phyloP scores from a whole-genome alignment of 129 eudicot species.

The Logfia minima region DNA sequence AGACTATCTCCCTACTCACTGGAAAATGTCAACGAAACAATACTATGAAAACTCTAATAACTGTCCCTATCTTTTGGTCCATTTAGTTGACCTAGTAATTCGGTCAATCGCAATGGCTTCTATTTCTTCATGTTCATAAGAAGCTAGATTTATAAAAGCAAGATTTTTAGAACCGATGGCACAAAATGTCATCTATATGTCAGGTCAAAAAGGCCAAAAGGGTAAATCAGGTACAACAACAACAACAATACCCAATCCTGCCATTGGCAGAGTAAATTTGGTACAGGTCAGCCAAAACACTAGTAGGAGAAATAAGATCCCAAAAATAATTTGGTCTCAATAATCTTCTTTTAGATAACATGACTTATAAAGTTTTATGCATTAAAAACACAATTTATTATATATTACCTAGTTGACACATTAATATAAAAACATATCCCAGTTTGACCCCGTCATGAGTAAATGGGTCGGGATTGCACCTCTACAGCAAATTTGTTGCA shows the following conservation, averaged over 20 bases:
- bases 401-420: neutral
- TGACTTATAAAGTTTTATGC: neutral
- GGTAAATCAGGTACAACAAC: neutral
- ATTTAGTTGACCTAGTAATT: neutral
- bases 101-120: neutral
- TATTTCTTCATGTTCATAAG: neutral
- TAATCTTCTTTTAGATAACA: neutral
- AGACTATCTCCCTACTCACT: neutral
- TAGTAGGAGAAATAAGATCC: neutral
- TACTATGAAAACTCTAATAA: neutral
- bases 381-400: neutral
- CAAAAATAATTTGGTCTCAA: neutral
- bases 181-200: neutral
- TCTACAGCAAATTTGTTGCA: neutral
- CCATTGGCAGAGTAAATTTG: neutral
- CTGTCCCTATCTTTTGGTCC: neutral
- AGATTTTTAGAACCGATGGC: neutral
- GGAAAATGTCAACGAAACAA: neutral
- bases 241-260: too few species aligned
- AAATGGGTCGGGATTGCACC: neutral
- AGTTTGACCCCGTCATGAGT: neutral
- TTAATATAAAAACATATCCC: neutral
- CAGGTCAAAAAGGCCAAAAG: neutral
- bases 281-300: neutral
- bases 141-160: neutral